Base-by-base conservation (phyloP, 805 yeast species). In the Candida montana region DNA sequence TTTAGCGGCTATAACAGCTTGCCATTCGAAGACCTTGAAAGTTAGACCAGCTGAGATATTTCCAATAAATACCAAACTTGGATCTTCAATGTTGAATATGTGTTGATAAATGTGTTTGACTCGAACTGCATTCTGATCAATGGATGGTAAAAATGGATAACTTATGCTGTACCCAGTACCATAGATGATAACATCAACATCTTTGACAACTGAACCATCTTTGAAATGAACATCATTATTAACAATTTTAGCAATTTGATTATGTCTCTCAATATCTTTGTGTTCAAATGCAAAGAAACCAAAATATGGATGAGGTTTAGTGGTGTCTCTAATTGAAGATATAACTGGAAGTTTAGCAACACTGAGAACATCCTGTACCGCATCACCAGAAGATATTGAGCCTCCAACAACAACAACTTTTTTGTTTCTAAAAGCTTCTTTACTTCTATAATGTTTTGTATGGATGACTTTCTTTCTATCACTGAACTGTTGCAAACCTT, bases 91-190 rank as follows among this genome's bases (percentile, higher is more conserved):
- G 26, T 65, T 57, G 44, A 74, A 68, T 3, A 67, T 60, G 46
- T 73, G 75, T 48, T 68, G 65, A 51, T 68, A 69, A 9, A 67
- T 55, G 6, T 68, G 69, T 68, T 52, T 19, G 18, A 34, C 10
- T 21, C 33, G 11, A 57, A 45, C 24, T 48, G 44, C 13, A 42
- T 40, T 15, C 49, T 39, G 41, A 39, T 50, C 9, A 45, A 44
- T 41, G 59, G 63, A 26, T 67, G 67, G 49, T 51, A 67, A 40
- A 61, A 64, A 49, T 52, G 50, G 50, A 35, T 36, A 48, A 31
- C 42, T 41, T 29, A 75, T 74, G 26, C 71, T 64, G 57, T 80
- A 84, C 1, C 91, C 91, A 0, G 91, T 83, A 32, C 82, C 82
- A 55, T 76, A 79, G 8, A 83, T 58, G n/a, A 84, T 64, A 27